phyloP scores from a whole-genome alignment of 2,329 filamentous ascomycete genomes.

The Orbilia javanica region DNA sequence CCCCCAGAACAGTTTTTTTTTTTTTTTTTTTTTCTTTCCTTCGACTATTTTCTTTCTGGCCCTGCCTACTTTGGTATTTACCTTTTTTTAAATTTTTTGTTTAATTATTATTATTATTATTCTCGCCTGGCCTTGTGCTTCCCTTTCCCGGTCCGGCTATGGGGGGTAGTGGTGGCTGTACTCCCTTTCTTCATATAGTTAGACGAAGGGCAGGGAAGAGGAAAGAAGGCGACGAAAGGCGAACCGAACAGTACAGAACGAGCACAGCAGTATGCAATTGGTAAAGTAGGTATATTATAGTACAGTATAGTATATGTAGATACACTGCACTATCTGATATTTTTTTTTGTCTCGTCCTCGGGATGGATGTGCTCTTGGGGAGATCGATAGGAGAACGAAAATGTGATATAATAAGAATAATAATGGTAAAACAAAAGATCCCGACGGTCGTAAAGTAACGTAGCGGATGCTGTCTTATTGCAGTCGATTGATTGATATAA shows the following conservation, averaged over 20 bases:
- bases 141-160: slow-evolving; percentile 43
- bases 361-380: too few species aligned
- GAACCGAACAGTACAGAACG: not conserved
- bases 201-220: slow-evolving; percentile 5
- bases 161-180: slow-evolving; percentile 23
- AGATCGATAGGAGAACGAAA: not conserved
- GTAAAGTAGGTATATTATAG: too few species aligned
- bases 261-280: not conserved
- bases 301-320: too few species aligned
- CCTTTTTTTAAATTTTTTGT: too few species aligned
- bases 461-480: too few species aligned
- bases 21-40: not conserved
- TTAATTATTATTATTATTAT: too few species aligned
- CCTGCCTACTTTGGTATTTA: too few species aligned
- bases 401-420: not conserved
- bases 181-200: slow-evolving; percentile 38
- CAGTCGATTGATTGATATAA: too few species aligned
- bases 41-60: not conserved
- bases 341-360: too few species aligned
- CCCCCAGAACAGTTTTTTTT: slow-evolving; percentile 12
- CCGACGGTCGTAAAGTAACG: too few species aligned
- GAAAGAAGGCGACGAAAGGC: not conserved
- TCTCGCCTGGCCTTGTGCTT: slow-evolving; percentile 24
- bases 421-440: not conserved
- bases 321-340: too few species aligned